Evolutionary conservation across 768 basidiomycete genomes (phyloP), one percentile per base, ranked within the genome.

Genomic region (Paxillus involutus): DNA sequence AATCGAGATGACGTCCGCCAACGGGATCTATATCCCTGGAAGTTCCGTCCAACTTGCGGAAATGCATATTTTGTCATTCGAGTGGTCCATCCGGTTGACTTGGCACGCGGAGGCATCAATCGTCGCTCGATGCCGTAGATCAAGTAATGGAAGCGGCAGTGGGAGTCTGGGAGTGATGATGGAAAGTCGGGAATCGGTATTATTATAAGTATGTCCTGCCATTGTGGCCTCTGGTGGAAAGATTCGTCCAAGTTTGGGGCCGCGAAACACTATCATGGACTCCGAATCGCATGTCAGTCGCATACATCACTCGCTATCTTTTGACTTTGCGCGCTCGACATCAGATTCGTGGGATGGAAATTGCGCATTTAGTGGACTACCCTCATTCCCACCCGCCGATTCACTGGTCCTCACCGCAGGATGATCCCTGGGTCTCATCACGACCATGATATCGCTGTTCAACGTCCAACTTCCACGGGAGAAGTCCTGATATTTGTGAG

Each of bases 201-300:
- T 21, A 21, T 21, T 21, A 21, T 21, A 21, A 21, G 21, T 21
- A 1, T 21, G 21, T 21, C 21, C 21, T 21, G 21, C 21, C 21
- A 21, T 21, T 10, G 9, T 44, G 24, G 12, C 36, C 8, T 36
- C 24, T 43, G n/a, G 35, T 32, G 42, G 54, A 46, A 55, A 44
- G 29, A 49, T 57, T 6, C 21, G 5, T 37, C 47, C 49, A 40
- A 33, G 40, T 58, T 50, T 43, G 24, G 52, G 3, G 17, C 48
- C 17, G 48, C 48, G 16, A 19, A 21, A 11, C 10, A 30, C 41
- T 16, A 41, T 46, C 44, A 41, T 43, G 42, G 14, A 24, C 33
- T 33, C 1, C 5, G 9, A 30, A 30, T 30, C 9, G 9, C 29
- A 30, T 9, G 5, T 7, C 44, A 35, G 37, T 44, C 16, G 32